phyloP scores from a whole-genome alignment of 106 monocot genomes.

The Agapanthus africanus region DNA sequence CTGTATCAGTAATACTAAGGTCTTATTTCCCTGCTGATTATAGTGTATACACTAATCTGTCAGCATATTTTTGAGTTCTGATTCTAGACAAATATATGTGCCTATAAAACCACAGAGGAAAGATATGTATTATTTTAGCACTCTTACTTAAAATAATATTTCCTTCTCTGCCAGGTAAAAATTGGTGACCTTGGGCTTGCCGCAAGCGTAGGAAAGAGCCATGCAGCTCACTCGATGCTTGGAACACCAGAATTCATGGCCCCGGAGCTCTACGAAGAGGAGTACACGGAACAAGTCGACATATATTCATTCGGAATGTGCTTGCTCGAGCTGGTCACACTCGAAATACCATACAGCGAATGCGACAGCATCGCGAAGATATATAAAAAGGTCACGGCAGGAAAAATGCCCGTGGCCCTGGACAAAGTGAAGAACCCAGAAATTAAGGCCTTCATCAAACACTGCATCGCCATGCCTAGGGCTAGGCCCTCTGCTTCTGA shows the following conservation, averaged over 20 bases:
- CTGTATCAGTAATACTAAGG: too few species aligned
- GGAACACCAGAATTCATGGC: constrained; percentile 95
- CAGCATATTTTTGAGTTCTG: too few species aligned
- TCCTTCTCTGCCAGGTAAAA: too few species aligned
- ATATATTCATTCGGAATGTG: constrained; percentile 91
- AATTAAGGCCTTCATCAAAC: constrained; percentile 59
- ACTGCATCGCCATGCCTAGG: constrained; percentile 46
- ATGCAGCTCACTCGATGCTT: constrained; percentile 44
- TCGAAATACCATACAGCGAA: constrained; percentile 77
- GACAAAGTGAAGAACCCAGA: constrained; percentile 46
- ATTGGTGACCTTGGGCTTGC: constrained; percentile 85
- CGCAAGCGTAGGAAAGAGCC: constrained; percentile 42
- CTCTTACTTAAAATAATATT: too few species aligned
- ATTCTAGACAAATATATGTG: too few species aligned
- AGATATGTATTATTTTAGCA: too few species aligned
- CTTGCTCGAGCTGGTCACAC: constrained; percentile 75
- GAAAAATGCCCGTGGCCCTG: constrained; percentile 39
- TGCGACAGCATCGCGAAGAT: constrained; percentile 61
- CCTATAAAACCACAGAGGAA: too few species aligned
- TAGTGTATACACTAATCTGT: too few species aligned
- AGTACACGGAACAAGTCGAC: constrained; percentile 82
- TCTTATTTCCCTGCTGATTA: too few species aligned
- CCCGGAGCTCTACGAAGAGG: constrained; percentile 75
- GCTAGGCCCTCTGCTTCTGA: constrained; percentile 67
- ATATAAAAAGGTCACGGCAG: constrained; percentile 51